Base-by-base conservation (phyloP, 495 filamentous ascomycete genomes). In the Daldinia bambusicola region DNA sequence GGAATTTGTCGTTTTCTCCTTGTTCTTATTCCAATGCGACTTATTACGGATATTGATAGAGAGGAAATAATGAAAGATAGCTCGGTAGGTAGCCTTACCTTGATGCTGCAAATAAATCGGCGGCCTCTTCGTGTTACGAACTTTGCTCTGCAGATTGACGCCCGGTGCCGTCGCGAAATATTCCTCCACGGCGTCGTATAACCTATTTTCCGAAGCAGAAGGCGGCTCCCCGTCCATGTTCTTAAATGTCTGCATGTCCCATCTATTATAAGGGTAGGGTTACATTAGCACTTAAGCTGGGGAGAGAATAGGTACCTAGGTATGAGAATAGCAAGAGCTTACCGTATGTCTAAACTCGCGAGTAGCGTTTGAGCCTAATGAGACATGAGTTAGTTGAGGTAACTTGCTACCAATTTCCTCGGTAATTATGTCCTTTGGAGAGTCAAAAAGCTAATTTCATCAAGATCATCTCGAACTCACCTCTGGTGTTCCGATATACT, bases 401-500 rank as follows among this genome's bases (percentile, higher is more conserved):
- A n/a, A n/a, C n/a, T n/a, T n/a, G n/a, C n/a, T n/a, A n/a, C n/a
- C n/a, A n/a, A n/a, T n/a, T n/a, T n/a, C n/a, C n/a, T n/a, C n/a
- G n/a, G n/a, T n/a, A n/a, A n/a, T n/a, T n/a, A n/a, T n/a, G n/a
- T n/a, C n/a, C n/a, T n/a, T n/a, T n/a, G n/a, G n/a, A n/a, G n/a
- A n/a, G n/a, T n/a, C n/a, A n/a, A n/a, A n/a, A n/a, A n/a, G n/a
- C n/a, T n/a, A n/a, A n/a, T n/a, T n/a, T n/a, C n/a, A n/a, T n/a
- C n/a, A 26, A 26, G 26, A 26, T 26, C 26, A 26, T 26, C 26
- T 26, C 26, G 3, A 40, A 74, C 80, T 70, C 76, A 94, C 93
- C 84, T 99, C 95, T 20, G 93, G 89, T 4, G 95, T 98, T 56
- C 95, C 95, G 77, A 99, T 98, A 71, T 94, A 99, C 75, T 98